Base-by-base conservation (phyloP, 2,329 filamentous ascomycete genomes). In the Trichoderma endophyticum region DNA sequence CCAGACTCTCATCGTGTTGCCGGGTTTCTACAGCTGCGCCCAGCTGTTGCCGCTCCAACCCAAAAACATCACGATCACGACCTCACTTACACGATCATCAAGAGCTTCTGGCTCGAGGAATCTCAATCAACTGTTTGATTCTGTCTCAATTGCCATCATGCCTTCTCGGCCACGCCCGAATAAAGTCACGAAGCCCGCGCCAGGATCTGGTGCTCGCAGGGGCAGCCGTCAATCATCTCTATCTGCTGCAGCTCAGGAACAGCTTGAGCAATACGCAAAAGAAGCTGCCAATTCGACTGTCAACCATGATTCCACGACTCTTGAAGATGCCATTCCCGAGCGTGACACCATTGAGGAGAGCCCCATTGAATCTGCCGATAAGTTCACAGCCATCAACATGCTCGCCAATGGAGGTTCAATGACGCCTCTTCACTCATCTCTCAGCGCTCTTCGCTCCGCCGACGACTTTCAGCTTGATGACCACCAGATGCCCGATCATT, bases 101-200 rank as follows among this genome's bases (percentile, higher is more conserved):
- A 24, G 32, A 36, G 43, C 43, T 34, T 36, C 48, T 18, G 32
- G 54, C 56, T 51, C 28, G 9, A 26, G 12, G 54, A 59, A 32
- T 48, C 36, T 30, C 24, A 15, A 4, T 28, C 26, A 39, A 9
- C 11, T 48, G 2, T 5, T 54, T 3, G 5, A 54, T 24, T 12
- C 3, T 11, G 12, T 24, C 30, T 30, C 30, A 28, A 39, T 28
- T 56, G 48, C 30, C n/a, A 59, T 15, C 54, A 76, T 76, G 73
- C 74, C 81, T 62, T 43, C 76, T 72, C 82, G 82, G 70, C 81
- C 77, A 74, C 82, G 82, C 68, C 80, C 80, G 43, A 82, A 77
- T 79, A 85, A 84, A 77, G 83, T 86, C 76, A 82, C 81, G 67
- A 86, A 86, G 77, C 77, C 81, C 56, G 74, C 75, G 61, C 72